phyloP scores from a whole-genome alignment of 2,329 filamentous ascomycete genomes.

The Neurospora crassa region DNA sequence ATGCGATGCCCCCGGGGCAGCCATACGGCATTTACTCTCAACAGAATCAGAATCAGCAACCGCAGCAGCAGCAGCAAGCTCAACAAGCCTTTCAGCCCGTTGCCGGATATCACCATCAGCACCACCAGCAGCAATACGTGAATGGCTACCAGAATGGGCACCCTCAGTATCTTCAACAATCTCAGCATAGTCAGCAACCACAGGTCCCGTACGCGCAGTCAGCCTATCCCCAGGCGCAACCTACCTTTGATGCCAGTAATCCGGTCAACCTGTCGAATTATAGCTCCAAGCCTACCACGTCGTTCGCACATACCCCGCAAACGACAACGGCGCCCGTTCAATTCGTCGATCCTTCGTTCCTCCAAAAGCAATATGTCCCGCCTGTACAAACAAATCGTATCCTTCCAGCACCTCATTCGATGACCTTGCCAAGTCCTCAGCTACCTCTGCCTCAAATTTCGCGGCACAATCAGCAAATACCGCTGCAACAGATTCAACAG shows the following conservation, averaged over 20 bases:
- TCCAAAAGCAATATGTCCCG: slow-evolving; percentile 13
- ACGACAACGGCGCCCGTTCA: slow-evolving; percentile 19
- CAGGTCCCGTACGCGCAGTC: slow-evolving; percentile 15
- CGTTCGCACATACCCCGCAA: slow-evolving; percentile 2
- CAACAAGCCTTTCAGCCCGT: neutral
- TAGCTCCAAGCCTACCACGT: slow-evolving; percentile 11
- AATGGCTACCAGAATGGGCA: slow-evolving; percentile 12
- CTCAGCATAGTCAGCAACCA: slow-evolving; percentile 14
- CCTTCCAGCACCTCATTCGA: slow-evolving; percentile 11
- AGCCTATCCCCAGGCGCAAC: slow-evolving; percentile 14
- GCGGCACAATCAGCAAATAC: neutral
- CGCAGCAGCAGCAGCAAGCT: slow-evolving; percentile 3
- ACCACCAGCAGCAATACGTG: slow-evolving; percentile 18
- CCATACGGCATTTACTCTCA: slow-evolving; percentile 22
- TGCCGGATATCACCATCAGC: slow-evolving; percentile 15
- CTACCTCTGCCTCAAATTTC: slow-evolving; percentile 1
- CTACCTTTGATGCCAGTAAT: slow-evolving; percentile 16
- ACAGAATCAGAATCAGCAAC: slow-evolving; percentile 21
- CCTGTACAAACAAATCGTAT: slow-evolving; percentile 9
- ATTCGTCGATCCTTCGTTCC: slow-evolving; percentile 20
- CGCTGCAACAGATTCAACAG: slow-evolving; percentile 5
- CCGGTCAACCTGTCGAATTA: slow-evolving; percentile 14
- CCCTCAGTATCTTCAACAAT: slow-evolving; percentile 18
- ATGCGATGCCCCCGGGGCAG: slow-evolving; percentile 31
- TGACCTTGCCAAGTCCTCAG: slow-evolving; percentile 17